A percentile compares a stretch with the other conserved stretches of the same genome.
These are phyloP conservation scores for Bipolaris bicolor DNA, from an alignment of 2,329 filamentous ascomycete genomes.

Conservation along the genomic window DNA sequence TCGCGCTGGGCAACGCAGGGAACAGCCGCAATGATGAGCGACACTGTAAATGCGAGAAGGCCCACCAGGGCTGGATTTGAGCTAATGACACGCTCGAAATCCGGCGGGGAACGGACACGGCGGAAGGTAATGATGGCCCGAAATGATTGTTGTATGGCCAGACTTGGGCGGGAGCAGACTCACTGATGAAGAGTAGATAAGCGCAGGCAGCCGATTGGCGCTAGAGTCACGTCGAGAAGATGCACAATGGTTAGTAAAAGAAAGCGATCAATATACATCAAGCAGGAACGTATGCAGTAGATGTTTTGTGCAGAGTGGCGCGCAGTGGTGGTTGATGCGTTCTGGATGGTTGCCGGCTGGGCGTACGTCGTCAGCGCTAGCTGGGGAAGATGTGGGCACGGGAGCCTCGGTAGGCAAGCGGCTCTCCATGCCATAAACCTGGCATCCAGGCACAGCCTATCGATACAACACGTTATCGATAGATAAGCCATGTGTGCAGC, in stretches of 20 bases:
- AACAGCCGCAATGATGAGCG: constrained; percentile 14
- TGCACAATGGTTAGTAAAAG: background rate
- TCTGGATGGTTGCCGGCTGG: constrained; percentile 12
- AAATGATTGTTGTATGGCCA: constrained; percentile 23
- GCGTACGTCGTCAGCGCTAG: constrained; percentile 15
- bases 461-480: constrained; percentile 8
- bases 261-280: constrained; percentile 5
- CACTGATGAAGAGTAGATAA: constrained; percentile 23
- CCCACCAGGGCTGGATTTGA: constrained; percentile 7
- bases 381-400: constrained; percentile 3
- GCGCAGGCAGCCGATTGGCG: constrained; percentile 6
- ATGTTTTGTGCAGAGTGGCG: constrained; percentile 7
- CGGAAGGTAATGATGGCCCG: constrained; percentile 35
- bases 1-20: constrained; percentile 19
- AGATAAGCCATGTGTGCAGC: background rate
- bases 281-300: constrained; percentile 1
- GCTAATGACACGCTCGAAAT: constrained; percentile 21
- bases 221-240: constrained; percentile 1
- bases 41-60: background rate
- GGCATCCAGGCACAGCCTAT: constrained; percentile 14
- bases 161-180: constrained; percentile 26
- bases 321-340: constrained; percentile 19
- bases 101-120: constrained; percentile 28
- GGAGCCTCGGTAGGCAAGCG: constrained; percentile 15
- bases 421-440: constrained; percentile 12